A percentile compares a stretch with the other conserved stretches of the same genome.
Evolutionary conservation across 2,329 filamentous ascomycete species (phyloP).

Genomic region (Diplodia corticola): DNA sequence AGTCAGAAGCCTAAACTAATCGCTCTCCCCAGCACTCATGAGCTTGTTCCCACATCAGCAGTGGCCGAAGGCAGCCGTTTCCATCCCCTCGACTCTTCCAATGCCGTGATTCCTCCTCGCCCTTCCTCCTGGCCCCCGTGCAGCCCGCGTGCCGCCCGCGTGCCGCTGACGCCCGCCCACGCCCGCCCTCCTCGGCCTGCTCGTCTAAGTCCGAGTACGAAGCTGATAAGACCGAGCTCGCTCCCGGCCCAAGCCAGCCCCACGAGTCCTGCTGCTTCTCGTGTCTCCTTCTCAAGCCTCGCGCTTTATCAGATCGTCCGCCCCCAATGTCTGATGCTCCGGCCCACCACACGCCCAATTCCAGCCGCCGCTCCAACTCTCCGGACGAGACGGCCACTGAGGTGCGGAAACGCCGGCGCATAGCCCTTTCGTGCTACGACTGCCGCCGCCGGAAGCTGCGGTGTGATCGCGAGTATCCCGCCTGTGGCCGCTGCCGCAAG

Average conservation of each 20-base stretch:
- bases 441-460: conserved; percentile 51
- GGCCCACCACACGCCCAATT: conserved; percentile 17
- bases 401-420: conserved; percentile 42
- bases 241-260: neutral
- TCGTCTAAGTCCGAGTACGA: neutral
- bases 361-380: conserved; percentile 14
- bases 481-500: conserved; percentile 47
- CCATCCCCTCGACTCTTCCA: neutral
- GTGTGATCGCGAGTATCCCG: conserved; percentile 48
- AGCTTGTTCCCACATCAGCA: neutral
- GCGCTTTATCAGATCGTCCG: conserved; percentile 11
- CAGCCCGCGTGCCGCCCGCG: neutral
- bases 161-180: no score
- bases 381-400: conserved; percentile 7
- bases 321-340: neutral
- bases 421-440: conserved; percentile 50
- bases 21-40: no score
- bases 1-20: neutral
- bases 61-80: neutral
- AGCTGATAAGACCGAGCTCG: neutral
- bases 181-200: neutral
- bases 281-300: neutral
- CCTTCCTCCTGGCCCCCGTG: neutral
- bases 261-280: conserved; percentile 14
- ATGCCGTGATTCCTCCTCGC: neutral